Evolutionary conservation across 495 filamentous ascomycete species (phyloP).

Genomic region (Aspergillus conjunctus): DNA sequence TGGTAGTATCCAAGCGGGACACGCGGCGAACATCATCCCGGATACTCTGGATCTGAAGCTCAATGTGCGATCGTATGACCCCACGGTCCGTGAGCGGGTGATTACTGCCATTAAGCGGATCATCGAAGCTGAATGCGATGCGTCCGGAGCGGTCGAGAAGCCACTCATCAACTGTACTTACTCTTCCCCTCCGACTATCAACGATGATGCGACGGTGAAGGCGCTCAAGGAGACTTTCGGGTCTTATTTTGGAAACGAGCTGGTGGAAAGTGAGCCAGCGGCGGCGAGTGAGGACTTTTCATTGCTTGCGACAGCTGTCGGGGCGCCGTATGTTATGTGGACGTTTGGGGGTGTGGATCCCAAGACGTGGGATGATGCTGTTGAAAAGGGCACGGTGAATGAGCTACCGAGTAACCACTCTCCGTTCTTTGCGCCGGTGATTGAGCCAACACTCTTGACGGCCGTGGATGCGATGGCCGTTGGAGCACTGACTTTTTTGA

Average conservation of each 20-base stretch:
- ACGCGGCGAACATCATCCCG: constrained; percentile 57
- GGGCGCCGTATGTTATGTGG: constrained; percentile 58
- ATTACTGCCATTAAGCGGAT: constrained; percentile 52
- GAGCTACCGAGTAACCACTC: constrained; percentile 60
- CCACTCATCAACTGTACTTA: constrained; percentile 41
- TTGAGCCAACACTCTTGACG: constrained; percentile 60
- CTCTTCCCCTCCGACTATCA: constrained; percentile 53
- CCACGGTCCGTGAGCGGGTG: constrained; percentile 43
- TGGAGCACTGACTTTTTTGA: constrained; percentile 52
- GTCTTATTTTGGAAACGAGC: constrained; percentile 43
- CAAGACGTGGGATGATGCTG: constrained; percentile 50
- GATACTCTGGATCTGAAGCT: constrained; percentile 51
- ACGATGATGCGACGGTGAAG: constrained; percentile 48
- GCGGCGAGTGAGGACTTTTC: constrained; percentile 60
- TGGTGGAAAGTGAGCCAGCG: constrained; percentile 30
- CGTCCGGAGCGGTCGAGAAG: constrained; percentile 40
- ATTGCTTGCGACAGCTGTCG: constrained; percentile 53
- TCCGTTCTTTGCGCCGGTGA: constrained; percentile 59
- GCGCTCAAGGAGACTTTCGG: constrained; percentile 44
- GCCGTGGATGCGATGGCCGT: constrained; percentile 58
- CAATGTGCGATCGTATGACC: constrained; percentile 47
- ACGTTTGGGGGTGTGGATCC: constrained; percentile 56
- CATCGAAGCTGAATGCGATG: constrained; percentile 55
- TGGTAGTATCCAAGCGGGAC: constrained; percentile 53
- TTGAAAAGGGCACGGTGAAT: constrained; percentile 42